These are phyloP conservation scores for Paulinella micropora DNA, from an alignment of 78 protist genomes.

Conservation along the genomic window DNA sequence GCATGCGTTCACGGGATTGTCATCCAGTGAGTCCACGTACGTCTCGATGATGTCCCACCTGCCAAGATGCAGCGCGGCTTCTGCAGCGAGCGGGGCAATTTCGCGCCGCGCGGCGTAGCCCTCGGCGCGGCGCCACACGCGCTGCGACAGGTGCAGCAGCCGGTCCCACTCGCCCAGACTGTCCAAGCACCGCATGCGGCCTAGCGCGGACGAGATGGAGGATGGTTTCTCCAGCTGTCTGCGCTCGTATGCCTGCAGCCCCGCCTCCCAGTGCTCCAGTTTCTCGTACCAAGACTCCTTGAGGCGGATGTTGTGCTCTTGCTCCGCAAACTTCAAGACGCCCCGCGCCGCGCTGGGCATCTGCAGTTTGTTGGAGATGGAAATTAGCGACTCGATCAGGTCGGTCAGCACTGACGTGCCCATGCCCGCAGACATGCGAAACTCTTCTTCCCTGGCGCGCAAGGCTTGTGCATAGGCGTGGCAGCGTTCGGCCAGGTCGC, in stretches of 20 bases:
- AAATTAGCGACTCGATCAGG: slow-evolving; percentile 66
- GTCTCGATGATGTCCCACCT: slow-evolving; percentile 49
- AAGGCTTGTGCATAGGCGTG: slow-evolving; percentile 93
- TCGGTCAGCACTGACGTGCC: not conserved
- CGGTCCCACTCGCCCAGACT: no score
- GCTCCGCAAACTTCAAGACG: slow-evolving; percentile 36
- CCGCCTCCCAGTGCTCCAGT: slow-evolving; percentile 73
- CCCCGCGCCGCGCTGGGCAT: slow-evolving; percentile 88
- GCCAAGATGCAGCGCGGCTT: slow-evolving; percentile 68
- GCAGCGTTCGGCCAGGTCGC: slow-evolving; percentile 70
- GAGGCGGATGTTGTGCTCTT: slow-evolving; percentile 30
- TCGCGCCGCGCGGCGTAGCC: no score
- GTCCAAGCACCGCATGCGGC: slow-evolving; percentile 8
- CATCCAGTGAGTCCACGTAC: slow-evolving; percentile 46
- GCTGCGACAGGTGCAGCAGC: not conserved
- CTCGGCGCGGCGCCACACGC: not conserved
- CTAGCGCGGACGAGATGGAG: not conserved
- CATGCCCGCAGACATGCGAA: slow-evolving; percentile 23
- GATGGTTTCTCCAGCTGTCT: not conserved
- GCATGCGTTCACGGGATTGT: not conserved
- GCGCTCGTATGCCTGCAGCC: not conserved
- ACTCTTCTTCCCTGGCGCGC: slow-evolving; percentile 70
- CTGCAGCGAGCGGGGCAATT: slow-evolving; percentile 72
- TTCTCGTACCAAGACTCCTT: slow-evolving; percentile 83
- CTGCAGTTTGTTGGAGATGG: slow-evolving; percentile 74